phyloP scores from a whole-genome alignment of 1,284 basidiomycete species.

The Cronartium ribicola region DNA sequence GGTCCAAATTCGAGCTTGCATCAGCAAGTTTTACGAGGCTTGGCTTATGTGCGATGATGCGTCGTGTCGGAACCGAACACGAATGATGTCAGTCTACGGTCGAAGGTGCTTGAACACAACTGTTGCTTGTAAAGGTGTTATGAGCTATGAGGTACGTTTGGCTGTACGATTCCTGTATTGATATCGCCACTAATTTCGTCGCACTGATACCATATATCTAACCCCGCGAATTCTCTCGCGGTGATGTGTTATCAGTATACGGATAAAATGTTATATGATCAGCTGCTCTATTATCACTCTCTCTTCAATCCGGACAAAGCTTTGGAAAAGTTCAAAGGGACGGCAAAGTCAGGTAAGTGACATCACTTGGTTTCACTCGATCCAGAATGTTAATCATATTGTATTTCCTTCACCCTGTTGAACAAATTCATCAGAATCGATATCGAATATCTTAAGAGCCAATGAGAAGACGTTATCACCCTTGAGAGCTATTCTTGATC shows the following conservation, averaged over 20 bases:
- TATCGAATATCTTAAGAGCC: slow-evolving; percentile 19
- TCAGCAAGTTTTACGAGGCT: slow-evolving; percentile 79
- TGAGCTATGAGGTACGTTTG: slow-evolving; percentile 67
- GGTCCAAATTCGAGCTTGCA: slow-evolving; percentile 69
- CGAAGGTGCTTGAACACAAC: slow-evolving; percentile 63
- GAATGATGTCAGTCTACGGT: slow-evolving; percentile 88
- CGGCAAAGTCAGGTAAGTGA: slow-evolving; percentile 32
- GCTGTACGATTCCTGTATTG: background rate
- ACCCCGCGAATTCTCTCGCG: background rate
- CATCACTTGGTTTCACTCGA: background rate
- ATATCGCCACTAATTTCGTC: background rate
- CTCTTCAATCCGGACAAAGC: slow-evolving; percentile 72
- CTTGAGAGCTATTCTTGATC: slow-evolving; percentile 63
- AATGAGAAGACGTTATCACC: slow-evolving; percentile 52
- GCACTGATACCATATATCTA: background rate
- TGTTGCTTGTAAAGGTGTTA: slow-evolving; percentile 64
- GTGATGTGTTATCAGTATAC: slow-evolving; percentile 62
- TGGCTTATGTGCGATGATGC: slow-evolving; percentile 84
- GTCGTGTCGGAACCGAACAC: slow-evolving; percentile 75
- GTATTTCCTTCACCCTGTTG: slow-evolving; percentile 2
- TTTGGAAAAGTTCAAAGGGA: slow-evolving; percentile 54
- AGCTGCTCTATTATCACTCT: slow-evolving; percentile 72
- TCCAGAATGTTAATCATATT: background rate
- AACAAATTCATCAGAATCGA: slow-evolving; percentile 11
- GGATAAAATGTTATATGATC: slow-evolving; percentile 76